Base-by-base conservation (phyloP, 441 rosid species). In the Biscutella laevigata region DNA sequence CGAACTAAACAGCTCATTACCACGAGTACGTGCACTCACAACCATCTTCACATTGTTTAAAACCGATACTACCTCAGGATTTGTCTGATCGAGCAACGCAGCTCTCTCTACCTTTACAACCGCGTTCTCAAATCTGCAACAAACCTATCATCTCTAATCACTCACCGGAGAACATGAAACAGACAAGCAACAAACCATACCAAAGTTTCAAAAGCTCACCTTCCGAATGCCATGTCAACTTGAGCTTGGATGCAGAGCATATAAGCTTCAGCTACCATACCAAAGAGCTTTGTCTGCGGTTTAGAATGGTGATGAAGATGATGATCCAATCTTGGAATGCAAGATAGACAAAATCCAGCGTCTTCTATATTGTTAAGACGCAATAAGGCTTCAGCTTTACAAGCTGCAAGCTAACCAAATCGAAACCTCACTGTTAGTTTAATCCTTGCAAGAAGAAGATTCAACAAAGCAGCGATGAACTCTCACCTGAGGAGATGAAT, bases 171-270 rank as follows among this genome's bases (percentile, higher is more conserved):
- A 67, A 32, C 39, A 33, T 7, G 32, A 64, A 40, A 33, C 27
- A 38, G 50, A 2, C 4, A 65, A 40, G 6, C 8, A 19, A 32
- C 27, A 30, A 21, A 39, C 14, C 0, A 0, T 25, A 21, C 19
- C 26, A 2, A 40, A 13, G 41, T 49, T 54, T 25, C n/a, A 38
- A 38, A 71, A 74, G 44, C 77, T 71, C 75, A 83, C 90, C 84
- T 83, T 76, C 90, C 90, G 57, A 76, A 49, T 55, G 90, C 81
- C 82, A 76, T 76, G 33, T 83, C 82, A n/a, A 83, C 64, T 63
- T 76, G 84, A 44, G 86, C 76, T 36, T 52, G 81, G 21, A 83
- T 71, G 67, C 64, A 76, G 12, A 68, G 79, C 28, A 74, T 69
- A 57, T 74, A 83, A 40, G 84, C 84, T 41, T 77, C 82, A 25